These are phyloP conservation scores for Stromatinia cepivora DNA, from an alignment of 2,329 filamentous ascomycete species.

Conservation along the genomic window DNA sequence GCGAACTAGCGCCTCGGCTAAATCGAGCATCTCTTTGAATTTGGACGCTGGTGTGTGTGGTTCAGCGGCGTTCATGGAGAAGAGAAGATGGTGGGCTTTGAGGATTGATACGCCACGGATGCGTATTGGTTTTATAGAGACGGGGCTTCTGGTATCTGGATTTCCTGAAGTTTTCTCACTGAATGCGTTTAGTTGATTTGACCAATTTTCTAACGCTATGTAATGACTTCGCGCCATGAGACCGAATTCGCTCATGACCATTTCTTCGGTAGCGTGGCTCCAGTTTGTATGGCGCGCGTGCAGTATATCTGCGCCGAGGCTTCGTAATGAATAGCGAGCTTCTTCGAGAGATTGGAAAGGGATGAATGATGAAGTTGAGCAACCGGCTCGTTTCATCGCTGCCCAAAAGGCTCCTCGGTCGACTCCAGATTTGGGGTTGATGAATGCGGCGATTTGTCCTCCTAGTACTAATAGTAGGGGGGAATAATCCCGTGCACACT, in stretches of 20 bases:
- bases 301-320: constrained; percentile 55
- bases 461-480: constrained; percentile 35
- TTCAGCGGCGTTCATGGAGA: constrained; percentile 29
- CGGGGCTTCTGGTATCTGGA: not conserved
- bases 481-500: constrained; percentile 35
- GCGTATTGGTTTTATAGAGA: not conserved
- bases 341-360: constrained; percentile 53
- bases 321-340: constrained; percentile 57
- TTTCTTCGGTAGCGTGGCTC: constrained; percentile 23
- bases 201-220: constrained; percentile 39
- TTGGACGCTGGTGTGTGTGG: constrained; percentile 26
- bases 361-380: constrained; percentile 20
- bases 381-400: constrained; percentile 29
- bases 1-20: constrained; percentile 29
- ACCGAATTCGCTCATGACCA: constrained; percentile 49
- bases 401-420: constrained; percentile 33
- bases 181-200: constrained; percentile 29
- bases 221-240: constrained; percentile 55
- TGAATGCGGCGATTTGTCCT: constrained; percentile 37
- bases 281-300: constrained; percentile 49
- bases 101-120: constrained; percentile 53
- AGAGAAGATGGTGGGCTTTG: constrained; percentile 33
- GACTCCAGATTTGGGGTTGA: constrained; percentile 32
- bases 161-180: not conserved
- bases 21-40: constrained; percentile 33